Base-by-base conservation (phyloP, 202 grass and related monocot species). In the Schoenoplectus tabernaemontani region DNA sequence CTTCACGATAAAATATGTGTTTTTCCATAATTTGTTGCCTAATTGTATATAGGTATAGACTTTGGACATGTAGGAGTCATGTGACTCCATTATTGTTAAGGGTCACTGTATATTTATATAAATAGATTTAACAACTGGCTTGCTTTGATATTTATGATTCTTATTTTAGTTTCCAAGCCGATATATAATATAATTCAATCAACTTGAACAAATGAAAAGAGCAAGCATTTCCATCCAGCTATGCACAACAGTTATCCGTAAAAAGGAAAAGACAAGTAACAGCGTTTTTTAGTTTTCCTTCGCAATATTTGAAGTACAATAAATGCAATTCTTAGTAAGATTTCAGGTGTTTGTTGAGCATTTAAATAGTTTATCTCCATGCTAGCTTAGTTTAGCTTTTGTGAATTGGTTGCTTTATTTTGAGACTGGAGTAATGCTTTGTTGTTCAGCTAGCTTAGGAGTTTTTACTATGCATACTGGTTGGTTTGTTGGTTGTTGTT, bases 81-180 rank as follows among this genome's bases (percentile, higher is more conserved):
- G 85, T 86, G 92, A 76, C 78, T 84, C 59, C 59, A 87, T 89
- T 39, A 91, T 94, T 89, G 64, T 51, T 74, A 53, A 64, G 59
- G 42, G 57, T 46, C 59, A 42, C 13, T 30, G 23, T 56, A 58
- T 82, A 82, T 85, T 30, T 64, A 79, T 64, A 30, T 41, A 64
- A 79, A 47, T 62, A 64, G 42, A 62, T 64, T 43, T 44, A 62
- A 59, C 57, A 79, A 46, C 42, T 79, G 77, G 37, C 77, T 9
- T 48, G 8, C 6, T n/a, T 79, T 28, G 61, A 19, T 44, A 37
- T 38, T 44, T 62, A 47, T 9, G 15, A 17, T 41, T 67, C 9
- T 8, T 17, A 8, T 1, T 37, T 65, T 39, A 38, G 22, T 44
- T 24, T 0, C 32, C 6, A 3, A 13, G 9, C 50, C 4, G 13